Percentiles rank a stretch among this genome's conserved stretches.
Evolutionary conservation across 176 grass and related monocot species (phyloP).

Genomic region (bread wheat (Triticum aestivum)): DNA sequence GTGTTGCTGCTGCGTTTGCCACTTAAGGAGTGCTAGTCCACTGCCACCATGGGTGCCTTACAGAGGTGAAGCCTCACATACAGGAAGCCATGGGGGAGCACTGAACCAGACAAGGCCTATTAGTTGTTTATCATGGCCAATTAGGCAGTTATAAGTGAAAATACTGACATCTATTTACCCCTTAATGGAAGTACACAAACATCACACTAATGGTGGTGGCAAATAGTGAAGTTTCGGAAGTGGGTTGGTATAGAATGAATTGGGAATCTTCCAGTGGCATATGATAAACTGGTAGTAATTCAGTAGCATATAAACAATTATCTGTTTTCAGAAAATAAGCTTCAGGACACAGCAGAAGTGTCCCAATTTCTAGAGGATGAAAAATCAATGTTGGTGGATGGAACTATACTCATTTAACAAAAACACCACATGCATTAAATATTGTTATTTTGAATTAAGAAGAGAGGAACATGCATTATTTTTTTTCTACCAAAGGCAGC

Average conservation of each 20-base stretch:
- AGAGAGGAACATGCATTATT: neutral
- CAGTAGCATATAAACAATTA: slow-evolving; percentile 11
- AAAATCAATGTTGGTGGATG: neutral
- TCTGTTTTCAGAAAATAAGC: neutral
- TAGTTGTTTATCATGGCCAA: neutral
- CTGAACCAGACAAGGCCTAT: neutral
- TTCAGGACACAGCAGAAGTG: neutral
- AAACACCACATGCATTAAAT: neutral
- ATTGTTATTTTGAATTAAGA: neutral
- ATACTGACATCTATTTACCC: neutral
- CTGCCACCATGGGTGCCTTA: too few species aligned
- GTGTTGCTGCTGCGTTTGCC: too few species aligned
- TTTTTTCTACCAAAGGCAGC: neutral
- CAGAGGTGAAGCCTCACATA: neutral
- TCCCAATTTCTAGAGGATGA: neutral
- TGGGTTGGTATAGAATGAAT: too few species aligned
- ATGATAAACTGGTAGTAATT: neutral
- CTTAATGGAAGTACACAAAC: neutral
- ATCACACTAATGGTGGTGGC: neutral
- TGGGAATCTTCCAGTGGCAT: neutral
- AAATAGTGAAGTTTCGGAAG: neutral
- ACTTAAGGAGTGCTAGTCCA: too few species aligned
- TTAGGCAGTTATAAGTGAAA: neutral
- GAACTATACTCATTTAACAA: neutral
- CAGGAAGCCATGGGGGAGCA: neutral